Evolutionary conservation across 2,329 filamentous ascomycete species (phyloP).

Genomic region (Beauveria caledonica): DNA sequence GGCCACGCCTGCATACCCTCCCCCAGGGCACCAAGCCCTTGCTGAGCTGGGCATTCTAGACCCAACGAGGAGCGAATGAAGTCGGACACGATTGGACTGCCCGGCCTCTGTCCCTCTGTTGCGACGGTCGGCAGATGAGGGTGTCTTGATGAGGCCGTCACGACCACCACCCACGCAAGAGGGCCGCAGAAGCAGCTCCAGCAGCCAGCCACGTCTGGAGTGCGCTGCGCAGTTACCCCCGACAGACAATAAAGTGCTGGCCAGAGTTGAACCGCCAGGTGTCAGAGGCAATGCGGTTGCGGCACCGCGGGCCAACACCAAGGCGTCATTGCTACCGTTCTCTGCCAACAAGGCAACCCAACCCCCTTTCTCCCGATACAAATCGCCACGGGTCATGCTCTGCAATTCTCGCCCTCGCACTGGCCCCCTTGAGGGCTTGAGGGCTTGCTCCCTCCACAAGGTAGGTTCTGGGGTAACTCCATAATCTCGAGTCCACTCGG

Average conservation of each 20-base stretch:
- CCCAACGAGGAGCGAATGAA: conserved; percentile 5
- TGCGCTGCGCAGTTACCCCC: not conserved
- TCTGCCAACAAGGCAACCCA: not conserved
- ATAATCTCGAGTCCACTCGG: not conserved
- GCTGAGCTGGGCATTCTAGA: conserved; percentile 4
- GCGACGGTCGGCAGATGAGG: conserved; percentile 2
- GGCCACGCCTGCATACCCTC: conserved; percentile 2
- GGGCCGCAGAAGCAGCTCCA: not conserved
- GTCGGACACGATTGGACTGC: not conserved
- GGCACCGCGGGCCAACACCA: not conserved
- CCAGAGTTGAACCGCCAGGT: not conserved
- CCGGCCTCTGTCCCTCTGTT: not conserved
- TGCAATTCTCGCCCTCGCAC: conserved; percentile 7
- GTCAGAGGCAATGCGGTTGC: not conserved
- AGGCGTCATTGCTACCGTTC: not conserved
- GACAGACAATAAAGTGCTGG: not conserved
- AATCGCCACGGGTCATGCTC: conserved; percentile 4
- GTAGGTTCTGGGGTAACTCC: conserved; percentile 2
- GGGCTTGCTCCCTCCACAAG: not conserved
- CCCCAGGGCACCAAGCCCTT: conserved; percentile 8
- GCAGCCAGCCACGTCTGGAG: not conserved
- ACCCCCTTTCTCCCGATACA: not conserved
- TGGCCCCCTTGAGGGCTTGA: not conserved
- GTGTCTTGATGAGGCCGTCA: conserved; percentile 6
- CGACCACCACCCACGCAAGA: not conserved